Evolutionary conservation across 805 yeast species (phyloP).

Genomic region (Yamadazyma philogaea): DNA sequence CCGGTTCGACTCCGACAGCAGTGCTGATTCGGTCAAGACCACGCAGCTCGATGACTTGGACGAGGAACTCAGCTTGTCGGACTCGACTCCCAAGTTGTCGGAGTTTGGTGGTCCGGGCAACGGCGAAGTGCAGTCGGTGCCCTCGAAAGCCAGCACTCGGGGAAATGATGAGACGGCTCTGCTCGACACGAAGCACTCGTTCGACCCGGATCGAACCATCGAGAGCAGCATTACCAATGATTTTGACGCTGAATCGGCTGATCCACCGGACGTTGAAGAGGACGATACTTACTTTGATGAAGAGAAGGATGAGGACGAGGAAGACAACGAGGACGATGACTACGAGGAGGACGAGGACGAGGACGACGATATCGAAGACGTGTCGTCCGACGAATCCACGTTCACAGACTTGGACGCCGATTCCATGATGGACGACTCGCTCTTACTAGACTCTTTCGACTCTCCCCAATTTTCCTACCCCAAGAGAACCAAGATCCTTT

Average conservation of each 20-base stretch:
- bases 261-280: constrained; percentile 17
- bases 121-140: neutral
- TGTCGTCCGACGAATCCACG: constrained; percentile 38
- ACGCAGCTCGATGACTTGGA: constrained; percentile 10
- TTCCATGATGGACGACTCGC: constrained; percentile 30
- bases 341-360: constrained; percentile 27
- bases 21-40: constrained; percentile 14
- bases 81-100: constrained; percentile 4
- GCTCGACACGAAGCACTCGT: constrained; percentile 1
- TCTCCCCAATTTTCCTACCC: constrained; percentile 5
- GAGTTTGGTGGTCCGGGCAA: neutral
- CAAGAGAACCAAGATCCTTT: constrained; percentile 8
- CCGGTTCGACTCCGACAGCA: constrained; percentile 11
- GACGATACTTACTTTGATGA: constrained; percentile 18
- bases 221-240: constrained; percentile 11
- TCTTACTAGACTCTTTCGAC: constrained; percentile 23
- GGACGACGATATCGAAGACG: constrained; percentile 26
- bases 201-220: constrained; percentile 11
- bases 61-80: constrained; percentile 2
- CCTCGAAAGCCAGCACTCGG: neutral
- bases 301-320: constrained; percentile 14
- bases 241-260: constrained; percentile 12
- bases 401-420: constrained; percentile 43
- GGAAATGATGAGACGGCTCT: neutral
- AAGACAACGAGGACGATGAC: constrained; percentile 22